Conservation (phyloP, 768 basidiomycete species). For the Phylloporus rhodoxanthus region DNA sequence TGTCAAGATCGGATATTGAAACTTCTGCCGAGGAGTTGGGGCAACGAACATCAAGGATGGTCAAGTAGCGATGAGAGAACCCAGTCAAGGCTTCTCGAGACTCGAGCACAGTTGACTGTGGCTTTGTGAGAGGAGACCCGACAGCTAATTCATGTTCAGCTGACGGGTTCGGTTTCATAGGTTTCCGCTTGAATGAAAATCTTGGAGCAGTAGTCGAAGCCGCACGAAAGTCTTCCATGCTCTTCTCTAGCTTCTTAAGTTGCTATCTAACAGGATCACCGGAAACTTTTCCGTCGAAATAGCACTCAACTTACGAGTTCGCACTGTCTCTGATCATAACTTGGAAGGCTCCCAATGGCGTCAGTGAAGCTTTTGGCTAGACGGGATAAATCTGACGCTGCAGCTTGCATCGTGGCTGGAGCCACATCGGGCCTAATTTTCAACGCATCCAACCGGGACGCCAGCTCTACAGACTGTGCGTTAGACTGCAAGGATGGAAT, state of each 20-base stretch:
- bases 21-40: slow-evolving; percentile 42
- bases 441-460: slow-evolving; percentile 39
- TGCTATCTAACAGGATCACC: slow-evolving; percentile 41
- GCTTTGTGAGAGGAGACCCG: not conserved
- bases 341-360: slow-evolving; percentile 58
- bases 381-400: slow-evolving; percentile 49
- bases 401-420: slow-evolving; percentile 35
- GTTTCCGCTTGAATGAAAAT: slow-evolving; percentile 62
- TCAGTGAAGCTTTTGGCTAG: slow-evolving; percentile 58
- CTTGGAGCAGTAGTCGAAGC: slow-evolving; percentile 46
- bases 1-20: slow-evolving; percentile 57
- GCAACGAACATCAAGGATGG: slow-evolving; percentile 29
- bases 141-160: slow-evolving; percentile 2
- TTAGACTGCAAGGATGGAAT: slow-evolving; percentile 11
- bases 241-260: slow-evolving; percentile 55
- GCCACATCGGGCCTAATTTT: slow-evolving; percentile 28
- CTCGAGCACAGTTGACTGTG: slow-evolving; percentile 12
- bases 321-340: slow-evolving; percentile 70
- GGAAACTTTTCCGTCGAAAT: not conserved
- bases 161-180: slow-evolving; percentile 17
- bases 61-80: slow-evolving; percentile 43
- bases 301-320: slow-evolving; percentile 47
- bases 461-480: slow-evolving; percentile 38
- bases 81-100: slow-evolving; percentile 39
- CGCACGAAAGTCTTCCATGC: slow-evolving; percentile 46